Evolutionary conservation across 2,329 filamentous ascomycete genomes (phyloP), one percentile per base, ranked within the genome.

Genomic region (Paecilomyces dactylethromorphus): DNA sequence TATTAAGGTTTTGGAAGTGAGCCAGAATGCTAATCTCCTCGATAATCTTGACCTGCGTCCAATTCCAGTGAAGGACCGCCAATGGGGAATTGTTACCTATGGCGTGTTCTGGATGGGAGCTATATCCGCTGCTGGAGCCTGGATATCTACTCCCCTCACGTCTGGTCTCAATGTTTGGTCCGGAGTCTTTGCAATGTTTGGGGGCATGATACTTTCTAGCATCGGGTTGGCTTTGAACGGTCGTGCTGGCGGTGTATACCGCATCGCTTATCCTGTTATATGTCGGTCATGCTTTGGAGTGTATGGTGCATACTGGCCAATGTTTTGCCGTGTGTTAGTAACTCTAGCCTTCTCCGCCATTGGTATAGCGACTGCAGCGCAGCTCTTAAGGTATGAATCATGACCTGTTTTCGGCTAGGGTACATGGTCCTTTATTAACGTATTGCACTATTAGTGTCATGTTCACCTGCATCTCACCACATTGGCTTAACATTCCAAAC

Each of bases 91-190:
- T 35, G 65, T 62, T 59, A 75, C 74, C 0, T 78, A 76, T 61
- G 63, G 74, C 10, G 70, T 66, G 3, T 76, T 76, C 58, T 77
- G 74, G 74, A 74, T 77, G 61, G 70, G 70, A 18, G 53, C 53
- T 10, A 55, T 33, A 22, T 24, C 53, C 10, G 35, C 53, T 31
- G 71, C 72, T 7, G 68, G 68, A 12, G 71, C 69, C 60, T 73
- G 73, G 70, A 69, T 67, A 4, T 69, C 70, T 4, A 68, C 73
- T 7, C 73, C 69, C 2, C 74, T 75, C 59, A 68, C 74, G 2
- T 58, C 74, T 1, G 78, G 78, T 13, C 66, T 81, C n/a, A 74
- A 70, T 54, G 78, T 79, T 71, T 81, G 78, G 78, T 77, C 80
- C 60, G 72, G 72, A 24, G 55, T 80, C 50, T 75, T 62, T 55